Percentiles rank a stretch among this genome's conserved stretches.
Conservation (phyloP, 352 stramenopile species). For the Pseudoperonospora humuli region DNA sequence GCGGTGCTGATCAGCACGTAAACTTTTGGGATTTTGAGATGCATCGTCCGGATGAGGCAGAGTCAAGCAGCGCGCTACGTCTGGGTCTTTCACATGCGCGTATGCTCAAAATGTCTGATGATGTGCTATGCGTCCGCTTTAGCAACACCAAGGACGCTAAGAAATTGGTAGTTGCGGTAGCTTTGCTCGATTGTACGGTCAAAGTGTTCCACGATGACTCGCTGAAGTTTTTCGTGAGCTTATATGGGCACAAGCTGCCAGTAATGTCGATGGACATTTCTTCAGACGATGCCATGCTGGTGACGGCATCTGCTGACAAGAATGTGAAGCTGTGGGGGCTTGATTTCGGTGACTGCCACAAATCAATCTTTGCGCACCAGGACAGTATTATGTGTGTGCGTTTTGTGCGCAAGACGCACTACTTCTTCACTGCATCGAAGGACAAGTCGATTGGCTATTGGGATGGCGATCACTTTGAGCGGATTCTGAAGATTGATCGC, state of each 20-base stretch:
- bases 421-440: conserved; percentile 98
- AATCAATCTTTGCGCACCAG: conserved; percentile 97
- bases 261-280: conserved; percentile 97
- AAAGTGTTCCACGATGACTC: conserved; percentile 99
- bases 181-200: conserved; percentile 94
- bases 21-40: conserved; percentile 99
- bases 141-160: conserved; percentile 88
- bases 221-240: conserved; percentile 98
- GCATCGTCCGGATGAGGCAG: conserved; percentile 35
- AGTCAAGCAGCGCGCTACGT: conserved; percentile 46
- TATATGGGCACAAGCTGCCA: conserved; percentile 99
- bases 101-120: conserved; percentile 98
- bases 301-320: conserved; percentile 97
- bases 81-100: conserved; percentile 91
- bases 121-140: conserved; percentile 97
- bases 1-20: conserved; percentile 94
- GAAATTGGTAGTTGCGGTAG: conserved; percentile 85
- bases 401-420: conserved; percentile 96
- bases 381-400: conserved; percentile 96
- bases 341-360: conserved; percentile 99
- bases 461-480: conserved; percentile 98
- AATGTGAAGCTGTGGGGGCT: conserved; percentile 99
- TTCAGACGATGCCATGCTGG: conserved; percentile 95
- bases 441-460: conserved; percentile 97
- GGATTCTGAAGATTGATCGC: conserved; percentile 70